Percentiles rank a stretch among this genome's conserved stretches.
phyloP scores from a whole-genome alignment of 495 filamentous ascomycete species.

The Chaetomidium leptoderma region DNA sequence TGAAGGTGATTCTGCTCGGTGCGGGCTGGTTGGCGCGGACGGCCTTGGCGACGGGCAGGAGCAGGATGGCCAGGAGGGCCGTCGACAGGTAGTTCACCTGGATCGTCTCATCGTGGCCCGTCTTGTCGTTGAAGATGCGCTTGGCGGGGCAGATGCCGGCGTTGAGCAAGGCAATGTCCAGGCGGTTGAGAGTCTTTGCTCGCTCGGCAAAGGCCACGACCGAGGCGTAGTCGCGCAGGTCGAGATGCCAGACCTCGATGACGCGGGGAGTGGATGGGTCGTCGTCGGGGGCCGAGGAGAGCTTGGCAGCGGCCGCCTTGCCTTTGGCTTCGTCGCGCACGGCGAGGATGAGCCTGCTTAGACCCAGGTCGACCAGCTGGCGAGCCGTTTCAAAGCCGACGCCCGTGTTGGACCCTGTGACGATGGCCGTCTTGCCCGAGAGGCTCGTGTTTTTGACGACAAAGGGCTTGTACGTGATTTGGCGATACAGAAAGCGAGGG shows the following conservation, averaged over 20 bases:
- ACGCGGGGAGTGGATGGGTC: too few relatives aligned
- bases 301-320: constrained; percentile 36
- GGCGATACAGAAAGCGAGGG: too few relatives aligned
- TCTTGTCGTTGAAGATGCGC: constrained; percentile 30
- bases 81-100: constrained; percentile 51
- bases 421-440: constrained; percentile 44
- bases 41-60: constrained; percentile 46
- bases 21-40: constrained; percentile 9
- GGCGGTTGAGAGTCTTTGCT: constrained; percentile 31
- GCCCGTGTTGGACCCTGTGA: constrained; percentile 52
- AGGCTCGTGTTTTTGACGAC: too few relatives aligned
- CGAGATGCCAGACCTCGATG: constrained; percentile 54
- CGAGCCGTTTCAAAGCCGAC: constrained; percentile 46
- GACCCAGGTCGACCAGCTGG: constrained; percentile 25
- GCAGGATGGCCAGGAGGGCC: constrained; percentile 44
- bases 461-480: too few relatives aligned
- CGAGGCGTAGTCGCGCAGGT: constrained; percentile 46
- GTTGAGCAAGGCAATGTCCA: constrained; percentile 54
- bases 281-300: constrained; percentile 32
- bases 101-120: constrained; percentile 47
- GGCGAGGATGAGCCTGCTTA: constrained; percentile 14
- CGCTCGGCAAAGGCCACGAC: constrained; percentile 43
- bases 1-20: background rate
- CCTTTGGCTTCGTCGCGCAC: constrained; percentile 33
- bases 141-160: constrained; percentile 39